Conservation (phyloP, 2,329 filamentous ascomycete species). For the Thermothelomyces thermophilus region DNA sequence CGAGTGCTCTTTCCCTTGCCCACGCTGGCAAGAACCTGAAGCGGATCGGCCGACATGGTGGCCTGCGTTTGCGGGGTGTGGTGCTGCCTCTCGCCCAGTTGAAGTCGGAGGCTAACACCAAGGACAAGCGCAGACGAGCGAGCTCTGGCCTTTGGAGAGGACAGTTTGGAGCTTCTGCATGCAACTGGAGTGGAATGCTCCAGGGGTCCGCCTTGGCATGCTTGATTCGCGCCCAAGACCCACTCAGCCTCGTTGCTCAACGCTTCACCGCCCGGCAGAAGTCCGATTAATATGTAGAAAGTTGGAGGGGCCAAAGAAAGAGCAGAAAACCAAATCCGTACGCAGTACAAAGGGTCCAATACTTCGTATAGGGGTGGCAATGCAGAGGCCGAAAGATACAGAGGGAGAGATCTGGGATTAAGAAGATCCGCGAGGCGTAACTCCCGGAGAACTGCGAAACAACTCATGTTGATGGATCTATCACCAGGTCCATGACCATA, state of each 20-base stretch:
- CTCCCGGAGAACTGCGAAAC: too few relatives aligned
- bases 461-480: too few relatives aligned
- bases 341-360: too few relatives aligned
- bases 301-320: neutral
- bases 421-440: neutral
- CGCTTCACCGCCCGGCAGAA: conserved; percentile 15
- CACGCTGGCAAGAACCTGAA: conserved; percentile 57
- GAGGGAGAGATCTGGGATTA: neutral
- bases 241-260: conserved; percentile 4
- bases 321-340: neutral
- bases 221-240: conserved; percentile 11
- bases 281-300: conserved; percentile 4
- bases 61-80: conserved; percentile 20
- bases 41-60: conserved; percentile 27
- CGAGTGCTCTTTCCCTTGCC: conserved; percentile 74
- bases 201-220: conserved; percentile 23
- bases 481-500: neutral
- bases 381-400: too few relatives aligned
- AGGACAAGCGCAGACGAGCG: conserved; percentile 11
- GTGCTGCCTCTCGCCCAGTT: conserved; percentile 24
- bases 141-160: conserved; percentile 23
- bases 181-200: conserved; percentile 3
- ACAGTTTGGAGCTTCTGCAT: conserved; percentile 28
- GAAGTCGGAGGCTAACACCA: conserved; percentile 17
- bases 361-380: too few relatives aligned